Evolutionary conservation across 2,329 filamentous ascomycete genomes (phyloP), one percentile per base, ranked within the genome.

Genomic region (Sarocladium strictum): DNA sequence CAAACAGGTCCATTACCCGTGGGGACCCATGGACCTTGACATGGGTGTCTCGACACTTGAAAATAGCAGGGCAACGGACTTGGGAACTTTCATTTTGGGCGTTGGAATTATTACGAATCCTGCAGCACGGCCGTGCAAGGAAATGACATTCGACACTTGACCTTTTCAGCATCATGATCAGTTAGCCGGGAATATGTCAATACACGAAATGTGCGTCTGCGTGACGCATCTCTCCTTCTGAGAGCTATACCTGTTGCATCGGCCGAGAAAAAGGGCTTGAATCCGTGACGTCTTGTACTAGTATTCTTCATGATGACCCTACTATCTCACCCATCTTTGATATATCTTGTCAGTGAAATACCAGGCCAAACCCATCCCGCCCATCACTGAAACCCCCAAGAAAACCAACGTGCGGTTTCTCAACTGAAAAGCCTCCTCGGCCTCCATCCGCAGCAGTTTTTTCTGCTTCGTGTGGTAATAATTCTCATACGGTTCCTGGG

Each of bases 361-460:
- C 49, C 45, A 54, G 23, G 56, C 29, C 7, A 27, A 26, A 10
- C n/a, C 24, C 23, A 54, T 51, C 3, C 40, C 57, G 7, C 59
- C 54, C 12, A 53, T 57, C 15, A 55, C 51, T n/a, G 58, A 29
- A 17, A 75, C 62, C 9, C 69, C 70, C 61, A 87, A 63, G 2
- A 67, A 71, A 3, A 76, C 63, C 23, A 86, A 68, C n/a, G 87
- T 76, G 19, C 70, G 70, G 11, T 72, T 69, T 23, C 81, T 75
- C 64, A 86, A 72, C 64, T 79, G 77, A 58, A 88, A 83, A 2
- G 85, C 85, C 62, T 87, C 83, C 2, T 73, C 74, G 15, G 84
- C 75, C 65, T 88, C 81, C 73, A 84, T 72, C 64, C 71, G 78
- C 62, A 85, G 76, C 53, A 88, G 71, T 64, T 84, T 82, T 57